These are phyloP conservation scores for Lipomyces japonicus DNA, from an alignment of 805 yeast species.

Conservation along the genomic window DNA sequence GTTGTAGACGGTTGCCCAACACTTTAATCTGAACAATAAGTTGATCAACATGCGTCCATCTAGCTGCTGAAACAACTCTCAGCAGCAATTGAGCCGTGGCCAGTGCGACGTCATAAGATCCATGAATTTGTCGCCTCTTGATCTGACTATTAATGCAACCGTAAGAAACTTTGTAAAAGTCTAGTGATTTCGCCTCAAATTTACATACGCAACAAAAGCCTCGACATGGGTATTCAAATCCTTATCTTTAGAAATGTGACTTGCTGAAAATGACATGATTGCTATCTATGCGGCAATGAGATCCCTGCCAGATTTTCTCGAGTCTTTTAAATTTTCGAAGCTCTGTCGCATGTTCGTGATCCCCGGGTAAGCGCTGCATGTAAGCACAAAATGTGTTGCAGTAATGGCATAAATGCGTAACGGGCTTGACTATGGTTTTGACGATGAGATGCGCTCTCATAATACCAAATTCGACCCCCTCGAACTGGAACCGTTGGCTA, in stretches of 20 bases:
- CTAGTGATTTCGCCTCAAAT: not conserved
- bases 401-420: not conserved
- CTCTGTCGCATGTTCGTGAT: not conserved
- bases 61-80: conserved; percentile 81
- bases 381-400: no score
- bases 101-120: conserved; percentile 77
- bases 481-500: no score
- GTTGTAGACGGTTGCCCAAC: conserved; percentile 61
- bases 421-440: not conserved
- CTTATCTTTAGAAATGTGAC: conserved; percentile 20
- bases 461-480: conserved; percentile 2
- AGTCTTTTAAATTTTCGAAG: not conserved
- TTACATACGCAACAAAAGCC: conserved; percentile 42
- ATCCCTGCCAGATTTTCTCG: not conserved
- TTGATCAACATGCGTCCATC: conserved; percentile 79
- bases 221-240: conserved; percentile 45
- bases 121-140: conserved; percentile 78
- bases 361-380: conserved; percentile 1
- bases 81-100: conserved; percentile 82
- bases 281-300: not conserved
- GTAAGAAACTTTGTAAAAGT: not conserved
- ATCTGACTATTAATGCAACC: conserved; percentile 37
- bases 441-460: no score
- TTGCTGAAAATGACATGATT: conserved; percentile 14
- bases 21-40: conserved; percentile 66